Evolutionary conservation across 768 basidiomycete genomes (phyloP), one percentile per base, ranked within the genome.

Genomic region (Leccinum obscurum): DNA sequence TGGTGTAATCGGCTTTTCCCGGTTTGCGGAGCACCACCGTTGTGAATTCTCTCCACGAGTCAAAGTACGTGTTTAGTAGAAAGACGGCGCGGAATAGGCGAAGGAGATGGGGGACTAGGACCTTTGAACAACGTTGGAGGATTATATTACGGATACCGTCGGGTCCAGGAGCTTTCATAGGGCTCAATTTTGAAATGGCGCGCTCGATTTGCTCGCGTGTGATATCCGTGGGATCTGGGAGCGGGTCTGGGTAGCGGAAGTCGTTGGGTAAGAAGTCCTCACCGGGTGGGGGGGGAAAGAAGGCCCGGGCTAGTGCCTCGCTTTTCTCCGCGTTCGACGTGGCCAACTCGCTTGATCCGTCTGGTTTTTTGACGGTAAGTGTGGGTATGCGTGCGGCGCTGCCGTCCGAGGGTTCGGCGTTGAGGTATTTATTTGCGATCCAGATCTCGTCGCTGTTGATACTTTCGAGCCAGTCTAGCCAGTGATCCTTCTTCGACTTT

Each of bases 381-480:
- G 73, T 17, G 13, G 55, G 13, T 32, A 55, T 50, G 0, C 39
- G 0, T 0, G 58, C 4, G 0, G 54, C 34, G 0, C 48, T 13
- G 0, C 56, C 7, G 1, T 67, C 44, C 0, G 32, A 22, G 0
- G 60, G 62, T 0, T 50, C 39, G 0, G 46, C 8, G 0, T 48
- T 48, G 0, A 64, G 15, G 7, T 67, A 67, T 6, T 39, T 55
- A 30, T 64, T 63, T 0, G 55, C 30, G 9, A 32, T 32, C 30
- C 30, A 67, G 0, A 67, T 32, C 1, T 64, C 34, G 0, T 56
- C 46, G 0, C 28, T 48, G 6, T 41, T 39, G 0, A 55, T 30
- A 1, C 37, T 41, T 3, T 67, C 61, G 0, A 67, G 56, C 62
- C 62, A 66, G 0, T 66, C 11, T 0, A 20, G 10, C 62, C 60